Evolutionary conservation across 108 stramenopile genomes (phyloP), one percentile per base, ranked within the genome.

Genomic region (Bacterosira constricta): DNA sequence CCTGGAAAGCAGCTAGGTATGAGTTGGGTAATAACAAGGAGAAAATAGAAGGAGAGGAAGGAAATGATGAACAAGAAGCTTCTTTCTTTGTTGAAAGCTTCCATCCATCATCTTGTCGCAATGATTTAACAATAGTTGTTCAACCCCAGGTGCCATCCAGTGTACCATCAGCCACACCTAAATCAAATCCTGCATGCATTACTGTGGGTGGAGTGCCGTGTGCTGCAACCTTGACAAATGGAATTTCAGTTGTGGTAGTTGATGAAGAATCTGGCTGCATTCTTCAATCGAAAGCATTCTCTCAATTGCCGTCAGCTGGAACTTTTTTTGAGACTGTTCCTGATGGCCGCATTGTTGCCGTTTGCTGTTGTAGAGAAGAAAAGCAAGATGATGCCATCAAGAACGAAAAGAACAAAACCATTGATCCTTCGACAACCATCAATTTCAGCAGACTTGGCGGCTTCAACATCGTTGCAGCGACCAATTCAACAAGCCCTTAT

Each of bases 231-330:
- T 61, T 76, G 21, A 1, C 73, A 34, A 36, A 68, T 50, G 64
- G 85, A 21, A 62, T 88, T 26, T 88, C 89, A 0, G 67, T 88
- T 4, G 90, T 90, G 15, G 82, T 90, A 1, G 66, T 94, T 2
- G 89, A 89, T 57, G 73, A 74, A 55, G 18, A 50, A 27, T 64
- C 87, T 23, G 87, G 91, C 18, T 90, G 89, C 63, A 78, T 92
- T 23, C 68, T 92, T 17, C 89, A 90, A 62, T 90, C 84, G 15
- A 69, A 82, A 35, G 78, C 86, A 6, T 90, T 87, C 63, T 50
- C 45, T 21, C 66, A 41, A 11, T 92, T 87, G 89, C 15, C 53
- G 2, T 61, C 60, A 21, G 36, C 76, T 9, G 79, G 57, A 29
- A 26, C 50, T 12, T 92, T 92, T 69, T 51, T 92, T 1, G 57